Conservation (phyloP, 495 filamentous ascomycete genomes). For the Staphylotrichum tortipilum region DNA sequence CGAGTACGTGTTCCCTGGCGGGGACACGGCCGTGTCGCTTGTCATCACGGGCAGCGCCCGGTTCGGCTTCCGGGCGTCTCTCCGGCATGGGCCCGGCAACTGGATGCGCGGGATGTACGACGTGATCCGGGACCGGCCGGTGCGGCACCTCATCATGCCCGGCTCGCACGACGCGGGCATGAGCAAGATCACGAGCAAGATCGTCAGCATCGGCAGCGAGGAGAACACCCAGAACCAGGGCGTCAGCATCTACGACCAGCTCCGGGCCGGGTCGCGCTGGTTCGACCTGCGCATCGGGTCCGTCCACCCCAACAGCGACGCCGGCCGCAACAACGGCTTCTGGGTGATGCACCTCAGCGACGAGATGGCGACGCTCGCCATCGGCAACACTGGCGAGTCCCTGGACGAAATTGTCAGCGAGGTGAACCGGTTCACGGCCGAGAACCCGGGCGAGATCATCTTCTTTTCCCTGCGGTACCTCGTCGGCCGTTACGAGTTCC, state of each 20-base stretch:
- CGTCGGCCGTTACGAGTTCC: constrained; percentile 12
- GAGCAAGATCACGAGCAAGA: constrained; percentile 17
- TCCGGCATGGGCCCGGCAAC: constrained; percentile 18
- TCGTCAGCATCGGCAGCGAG: constrained; percentile 10
- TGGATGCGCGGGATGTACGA: constrained; percentile 28
- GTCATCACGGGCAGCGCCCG: constrained; percentile 22
- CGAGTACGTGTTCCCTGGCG: constrained; percentile 20
- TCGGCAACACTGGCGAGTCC: constrained; percentile 23
- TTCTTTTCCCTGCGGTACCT: constrained; percentile 24
- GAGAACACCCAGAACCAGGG: constrained; percentile 25
- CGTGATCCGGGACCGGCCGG: constrained; percentile 19
- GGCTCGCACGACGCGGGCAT: constrained; percentile 27
- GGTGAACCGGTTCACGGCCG: constrained; percentile 25
- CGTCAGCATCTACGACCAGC: constrained; percentile 23
- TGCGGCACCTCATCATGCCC: constrained; percentile 25
- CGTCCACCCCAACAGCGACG: constrained; percentile 8
- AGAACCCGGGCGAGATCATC: constrained; percentile 27
- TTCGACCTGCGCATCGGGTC: constrained; percentile 25
- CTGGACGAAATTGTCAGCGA: constrained; percentile 22
- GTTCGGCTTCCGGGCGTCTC: constrained; percentile 20
- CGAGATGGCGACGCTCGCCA: constrained; percentile 5
- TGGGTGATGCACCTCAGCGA: constrained; percentile 17
- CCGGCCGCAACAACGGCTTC: constrained; percentile 10
- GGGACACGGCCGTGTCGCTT: constrained; percentile 16
- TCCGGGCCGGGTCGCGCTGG: constrained; percentile 20